phyloP scores from a whole-genome alignment of 495 filamentous ascomycete species.

The Daldinia bambusicola region DNA sequence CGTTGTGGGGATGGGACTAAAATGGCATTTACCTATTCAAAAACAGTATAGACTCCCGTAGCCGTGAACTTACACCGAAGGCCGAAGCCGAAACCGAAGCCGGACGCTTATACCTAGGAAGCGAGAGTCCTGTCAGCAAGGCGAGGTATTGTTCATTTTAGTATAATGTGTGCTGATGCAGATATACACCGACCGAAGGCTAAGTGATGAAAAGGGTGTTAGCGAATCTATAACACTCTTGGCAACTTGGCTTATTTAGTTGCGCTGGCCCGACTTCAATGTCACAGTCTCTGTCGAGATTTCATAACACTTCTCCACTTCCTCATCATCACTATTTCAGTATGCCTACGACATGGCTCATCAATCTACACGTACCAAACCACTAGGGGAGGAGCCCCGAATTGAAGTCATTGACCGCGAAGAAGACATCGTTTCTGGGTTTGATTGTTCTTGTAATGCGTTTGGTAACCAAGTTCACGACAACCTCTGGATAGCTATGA shows the following conservation, averaged over 20 bases:
- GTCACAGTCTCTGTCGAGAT: not conserved
- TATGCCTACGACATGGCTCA: constrained; percentile 18
- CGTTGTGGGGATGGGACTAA: constrained; percentile 33
- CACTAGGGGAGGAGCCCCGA: constrained; percentile 6
- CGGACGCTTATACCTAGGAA: not conserved
- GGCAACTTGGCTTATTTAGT: constrained; percentile 7
- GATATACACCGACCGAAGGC: not conserved
- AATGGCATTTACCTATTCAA: not conserved
- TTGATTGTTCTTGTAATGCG: constrained; percentile 42
- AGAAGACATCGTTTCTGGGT: constrained; percentile 35
- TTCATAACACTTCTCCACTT: constrained; percentile 21
- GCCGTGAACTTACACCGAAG: not conserved
- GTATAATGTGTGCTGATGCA: too few species aligned
- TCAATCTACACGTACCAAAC: not conserved
- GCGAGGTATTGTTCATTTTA: not conserved
- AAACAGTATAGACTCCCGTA: not conserved
- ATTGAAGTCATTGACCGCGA: constrained; percentile 39
- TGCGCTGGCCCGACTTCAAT: not conserved
- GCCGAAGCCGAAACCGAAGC: constrained; percentile 2
- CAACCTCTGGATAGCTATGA: constrained; percentile 55
- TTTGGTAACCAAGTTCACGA: constrained; percentile 57
- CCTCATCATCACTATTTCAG: not conserved
- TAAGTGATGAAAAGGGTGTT: not conserved
- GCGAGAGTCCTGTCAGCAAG: too few species aligned
- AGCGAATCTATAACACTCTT: constrained; percentile 7